Conservation (phyloP, 2,329 filamentous ascomycete species). For the Trichoderma simmonsii region DNA sequence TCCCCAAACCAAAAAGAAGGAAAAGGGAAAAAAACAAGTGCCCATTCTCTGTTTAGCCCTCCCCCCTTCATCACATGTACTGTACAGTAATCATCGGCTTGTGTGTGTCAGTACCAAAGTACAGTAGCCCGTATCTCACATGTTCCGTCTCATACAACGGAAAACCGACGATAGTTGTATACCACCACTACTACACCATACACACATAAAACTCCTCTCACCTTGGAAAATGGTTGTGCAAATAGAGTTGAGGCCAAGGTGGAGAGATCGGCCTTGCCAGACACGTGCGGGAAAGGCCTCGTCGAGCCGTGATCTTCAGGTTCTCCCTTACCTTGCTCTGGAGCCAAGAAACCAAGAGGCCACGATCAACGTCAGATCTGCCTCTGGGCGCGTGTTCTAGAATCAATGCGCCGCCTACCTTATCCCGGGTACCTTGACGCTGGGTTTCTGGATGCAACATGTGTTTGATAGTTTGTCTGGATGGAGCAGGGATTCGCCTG, state of each 20-base stretch:
- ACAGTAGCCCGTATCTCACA: background rate
- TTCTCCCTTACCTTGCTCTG: background rate
- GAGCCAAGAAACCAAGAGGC: constrained; percentile 5
- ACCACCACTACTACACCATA: too few species aligned
- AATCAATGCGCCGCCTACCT: background rate
- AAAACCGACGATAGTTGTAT: background rate
- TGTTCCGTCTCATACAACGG: background rate
- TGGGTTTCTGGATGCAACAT: background rate
- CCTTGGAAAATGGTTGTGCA: background rate
- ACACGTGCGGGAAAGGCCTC: constrained; percentile 13
- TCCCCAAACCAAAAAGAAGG: background rate
- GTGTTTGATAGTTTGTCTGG: background rate
- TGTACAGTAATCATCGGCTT: background rate
- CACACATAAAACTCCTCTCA: too few species aligned
- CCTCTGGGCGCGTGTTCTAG: background rate
- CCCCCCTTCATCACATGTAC: background rate
- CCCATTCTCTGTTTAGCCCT: background rate
- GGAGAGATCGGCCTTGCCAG: constrained; percentile 14
- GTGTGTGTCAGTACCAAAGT: background rate
- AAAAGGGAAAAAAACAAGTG: background rate
- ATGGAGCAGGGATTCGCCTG: background rate
- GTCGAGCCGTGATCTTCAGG: constrained; percentile 16
- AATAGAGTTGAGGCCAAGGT: constrained; percentile 15
- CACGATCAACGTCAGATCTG: constrained; percentile 13
- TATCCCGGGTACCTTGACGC: background rate